Evolutionary conservation across 495 filamentous ascomycete species (phyloP), one percentile per base, ranked within the genome.

Genomic region (Tuber umbilicatum): DNA sequence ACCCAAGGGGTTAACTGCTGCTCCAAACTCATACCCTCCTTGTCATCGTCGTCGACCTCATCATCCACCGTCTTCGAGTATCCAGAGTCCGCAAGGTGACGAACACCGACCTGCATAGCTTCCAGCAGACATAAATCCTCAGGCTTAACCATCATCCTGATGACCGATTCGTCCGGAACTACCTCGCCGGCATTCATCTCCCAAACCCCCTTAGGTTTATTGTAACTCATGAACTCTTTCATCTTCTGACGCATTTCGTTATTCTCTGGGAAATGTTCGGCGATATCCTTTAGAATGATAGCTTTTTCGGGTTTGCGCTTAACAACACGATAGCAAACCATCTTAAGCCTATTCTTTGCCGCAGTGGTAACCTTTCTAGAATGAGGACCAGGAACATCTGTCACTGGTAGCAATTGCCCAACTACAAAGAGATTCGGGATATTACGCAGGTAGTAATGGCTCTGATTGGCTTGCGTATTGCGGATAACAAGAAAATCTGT

Each of bases 71-170:
- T 91, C 78, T 89, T 90, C 39, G 86, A 86, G 83, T 89, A 91
- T n/a, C 92, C 92, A 35, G 92, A 89, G 81, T 98, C 92, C 75
- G 90, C 86, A 64, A 98, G 89, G 81, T 93, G 90, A 73, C 91
- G 89, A 64, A 92, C 88, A 41, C 95, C 95, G 70, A 97, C 91
- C 83, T 98, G 94, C 95, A 98, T 98, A 1, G 95, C 91, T 80
- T 99, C 94, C 5, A 98, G 86, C 47, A 97, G 84, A 84, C 94
- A 98, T 3, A 97, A 90, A 77, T 97, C 94, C 83, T 99, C 95
- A 0, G 95, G 96, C 73, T 93, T 93, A 69, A 99, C 91, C 91
- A 94, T 93, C 23, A 88, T 84, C 40, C 94, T 89, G 67, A 98
- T 91, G 2, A 88, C 88, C 42, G 90, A 85, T 78, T 92, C 90